Evolutionary conservation across 805 yeast species (phyloP).

Genomic region (Starmerella sp.): DNA sequence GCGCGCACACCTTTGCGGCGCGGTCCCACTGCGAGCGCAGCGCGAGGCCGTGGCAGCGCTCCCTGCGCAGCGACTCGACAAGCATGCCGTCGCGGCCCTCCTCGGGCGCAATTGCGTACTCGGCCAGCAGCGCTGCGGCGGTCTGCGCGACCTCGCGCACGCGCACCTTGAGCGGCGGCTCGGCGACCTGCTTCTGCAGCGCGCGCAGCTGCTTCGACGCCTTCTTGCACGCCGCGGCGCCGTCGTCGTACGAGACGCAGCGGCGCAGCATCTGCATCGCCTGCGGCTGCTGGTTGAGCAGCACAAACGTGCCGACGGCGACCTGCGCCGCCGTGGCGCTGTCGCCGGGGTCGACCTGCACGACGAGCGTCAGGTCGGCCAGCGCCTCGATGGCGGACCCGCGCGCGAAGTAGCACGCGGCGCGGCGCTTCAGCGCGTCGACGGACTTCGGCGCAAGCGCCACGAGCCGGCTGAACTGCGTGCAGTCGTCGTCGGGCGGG

Average conservation of each 20-base stretch:
- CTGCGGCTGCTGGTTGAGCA: conserved; percentile 38
- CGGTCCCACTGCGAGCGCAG: conserved; percentile 21
- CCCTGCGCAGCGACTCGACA: conserved; percentile 17
- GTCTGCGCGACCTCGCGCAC: conserved; percentile 8
- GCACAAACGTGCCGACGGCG: conserved; percentile 37
- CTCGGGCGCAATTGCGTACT: conserved; percentile 11
- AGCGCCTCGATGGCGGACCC: conserved; percentile 29
- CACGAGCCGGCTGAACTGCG: conserved; percentile 15
- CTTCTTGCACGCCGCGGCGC: conserved; percentile 46
- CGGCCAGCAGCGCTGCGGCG: conserved; percentile 9
- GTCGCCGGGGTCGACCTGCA: conserved; percentile 22
- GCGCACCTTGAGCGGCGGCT: conserved; percentile 14
- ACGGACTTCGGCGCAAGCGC: conserved; percentile 24
- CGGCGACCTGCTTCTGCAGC: conserved; percentile 23
- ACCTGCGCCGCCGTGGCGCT: conserved; percentile 28
- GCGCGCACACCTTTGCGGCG: conserved; percentile 24
- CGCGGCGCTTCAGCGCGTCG: conserved; percentile 26
- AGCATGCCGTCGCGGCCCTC: conserved; percentile 18
- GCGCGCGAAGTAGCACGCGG: conserved; percentile 26
- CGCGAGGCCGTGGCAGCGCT: conserved; percentile 22
- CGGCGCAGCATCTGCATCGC: conserved; percentile 45
- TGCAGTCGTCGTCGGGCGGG: not conserved
- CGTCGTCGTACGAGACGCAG: conserved; percentile 73
- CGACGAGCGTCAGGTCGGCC: conserved; percentile 28
- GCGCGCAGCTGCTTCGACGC: conserved; percentile 25